phyloP scores from a whole-genome alignment of 106 monocot genomes.

The Phalaenopsis equestris region DNA sequence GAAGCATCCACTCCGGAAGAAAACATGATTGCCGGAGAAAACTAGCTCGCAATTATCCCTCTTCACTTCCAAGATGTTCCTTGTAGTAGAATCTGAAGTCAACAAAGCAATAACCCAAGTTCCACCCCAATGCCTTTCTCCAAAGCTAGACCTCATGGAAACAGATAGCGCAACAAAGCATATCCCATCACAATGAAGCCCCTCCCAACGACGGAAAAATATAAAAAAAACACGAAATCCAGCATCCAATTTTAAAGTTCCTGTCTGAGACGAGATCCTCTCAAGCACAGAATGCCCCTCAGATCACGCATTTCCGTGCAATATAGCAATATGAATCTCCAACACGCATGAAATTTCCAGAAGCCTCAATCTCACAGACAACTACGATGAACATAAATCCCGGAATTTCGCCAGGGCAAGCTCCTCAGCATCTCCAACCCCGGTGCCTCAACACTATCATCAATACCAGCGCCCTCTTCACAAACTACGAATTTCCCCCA shows the following conservation, averaged over 20 bases:
- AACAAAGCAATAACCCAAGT: conserved; percentile 12
- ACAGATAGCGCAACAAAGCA: conserved; percentile 3
- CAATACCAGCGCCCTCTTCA: background rate
- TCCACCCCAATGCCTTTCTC: conserved; percentile 20
- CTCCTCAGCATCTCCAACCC: background rate
- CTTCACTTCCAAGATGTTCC: background rate
- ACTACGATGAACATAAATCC: background rate
- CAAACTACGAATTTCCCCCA: background rate
- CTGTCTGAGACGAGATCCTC: conserved; percentile 34
- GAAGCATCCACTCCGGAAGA: conserved; percentile 27
- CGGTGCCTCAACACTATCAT: background rate
- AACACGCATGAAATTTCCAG: background rate
- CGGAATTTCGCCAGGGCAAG: background rate
- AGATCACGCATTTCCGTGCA: conserved; percentile 31
- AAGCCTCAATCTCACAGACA: background rate
- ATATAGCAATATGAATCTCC: background rate
- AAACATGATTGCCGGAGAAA: conserved; percentile 28
- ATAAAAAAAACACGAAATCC: conserved; percentile 2
- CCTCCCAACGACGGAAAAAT: background rate
- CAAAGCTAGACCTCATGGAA: conserved; percentile 18
- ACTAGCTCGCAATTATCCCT: background rate
- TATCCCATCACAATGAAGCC: conserved; percentile 11
- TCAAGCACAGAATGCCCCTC: conserved; percentile 40
- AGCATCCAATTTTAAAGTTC: conserved; percentile 16
- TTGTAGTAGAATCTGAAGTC: background rate